These are phyloP conservation scores for Dictyostelium purpureum DNA, from an alignment of 78 protist genomes.

Conservation along the genomic window DNA sequence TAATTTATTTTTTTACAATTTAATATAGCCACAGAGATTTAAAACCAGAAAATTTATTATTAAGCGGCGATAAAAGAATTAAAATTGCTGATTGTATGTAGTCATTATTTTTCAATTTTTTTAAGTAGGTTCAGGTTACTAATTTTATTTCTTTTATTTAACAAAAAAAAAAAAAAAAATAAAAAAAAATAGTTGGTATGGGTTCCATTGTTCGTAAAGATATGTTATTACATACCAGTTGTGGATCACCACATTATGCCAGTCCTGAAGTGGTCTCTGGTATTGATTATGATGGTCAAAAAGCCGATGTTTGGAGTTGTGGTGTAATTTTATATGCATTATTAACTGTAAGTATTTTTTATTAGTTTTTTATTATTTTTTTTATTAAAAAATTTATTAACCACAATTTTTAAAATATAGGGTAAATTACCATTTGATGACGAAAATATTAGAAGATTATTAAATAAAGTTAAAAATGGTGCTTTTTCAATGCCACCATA, in stretches of 20 bases:
- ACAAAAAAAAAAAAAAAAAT: too few relatives aligned
- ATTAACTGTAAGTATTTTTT: slow-evolving; percentile 58
- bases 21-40: slow-evolving; percentile 98
- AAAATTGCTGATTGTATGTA: slow-evolving; percentile 87
- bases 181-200: too few relatives aligned
- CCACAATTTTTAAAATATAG: background rate
- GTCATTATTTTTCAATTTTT: too few relatives aligned
- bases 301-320: slow-evolving; percentile 91
- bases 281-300: slow-evolving; percentile 83
- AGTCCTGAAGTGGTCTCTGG: slow-evolving; percentile 92
- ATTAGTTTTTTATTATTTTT: background rate
- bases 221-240: slow-evolving; percentile 68
- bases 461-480: slow-evolving; percentile 85
- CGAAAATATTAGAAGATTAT: slow-evolving; percentile 80
- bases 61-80: slow-evolving; percentile 75
- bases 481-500: slow-evolving; percentile 81
- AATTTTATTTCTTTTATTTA: too few relatives aligned
- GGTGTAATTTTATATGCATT: slow-evolving; percentile 93
- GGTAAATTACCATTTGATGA: slow-evolving; percentile 96
- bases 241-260: slow-evolving; percentile 94
- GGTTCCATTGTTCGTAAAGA: slow-evolving; percentile 78
- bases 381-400: background rate
- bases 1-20: background rate
- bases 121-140: too few relatives aligned
- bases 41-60: slow-evolving; percentile 98